Evolutionary conservation across 2,329 filamentous ascomycete species (phyloP).

Genomic region (Gyromitra esculenta): DNA sequence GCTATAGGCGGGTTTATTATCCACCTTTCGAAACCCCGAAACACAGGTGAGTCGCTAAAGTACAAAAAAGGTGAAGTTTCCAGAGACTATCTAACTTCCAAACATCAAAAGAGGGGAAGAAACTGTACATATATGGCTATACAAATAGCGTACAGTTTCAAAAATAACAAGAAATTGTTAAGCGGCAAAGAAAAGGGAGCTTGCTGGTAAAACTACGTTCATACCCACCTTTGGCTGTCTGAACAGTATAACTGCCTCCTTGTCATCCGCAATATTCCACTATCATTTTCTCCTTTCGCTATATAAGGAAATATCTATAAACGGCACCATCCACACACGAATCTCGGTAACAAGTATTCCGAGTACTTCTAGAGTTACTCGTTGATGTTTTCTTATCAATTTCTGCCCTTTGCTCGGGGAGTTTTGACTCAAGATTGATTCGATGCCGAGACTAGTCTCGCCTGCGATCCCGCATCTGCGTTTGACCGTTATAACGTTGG

Average conservation of each 20-base stretch:
- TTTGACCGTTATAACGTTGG: slow-evolving; percentile 12
- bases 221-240: neutral
- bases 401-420: neutral
- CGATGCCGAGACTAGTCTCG: slow-evolving; percentile 7
- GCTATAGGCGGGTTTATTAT: no score
- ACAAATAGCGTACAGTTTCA: neutral
- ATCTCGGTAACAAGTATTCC: neutral
- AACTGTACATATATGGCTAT: neutral
- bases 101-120: neutral
- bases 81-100: neutral
- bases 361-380: neutral
- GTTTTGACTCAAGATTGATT: neutral
- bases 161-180: neutral
- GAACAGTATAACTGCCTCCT: neutral
- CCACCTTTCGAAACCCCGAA: no score
- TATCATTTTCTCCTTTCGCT: neutral
- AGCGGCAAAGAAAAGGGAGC: neutral
- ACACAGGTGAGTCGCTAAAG: no score
- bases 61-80: neutral
- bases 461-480: slow-evolving; percentile 21
- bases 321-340: slow-evolving; percentile 3
- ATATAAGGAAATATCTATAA: neutral
- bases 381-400: neutral
- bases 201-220: neutral
- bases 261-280: neutral